Base-by-base conservation (phyloP, 2,329 filamentous ascomycete genomes). In the Thielaviopsis musarum region DNA sequence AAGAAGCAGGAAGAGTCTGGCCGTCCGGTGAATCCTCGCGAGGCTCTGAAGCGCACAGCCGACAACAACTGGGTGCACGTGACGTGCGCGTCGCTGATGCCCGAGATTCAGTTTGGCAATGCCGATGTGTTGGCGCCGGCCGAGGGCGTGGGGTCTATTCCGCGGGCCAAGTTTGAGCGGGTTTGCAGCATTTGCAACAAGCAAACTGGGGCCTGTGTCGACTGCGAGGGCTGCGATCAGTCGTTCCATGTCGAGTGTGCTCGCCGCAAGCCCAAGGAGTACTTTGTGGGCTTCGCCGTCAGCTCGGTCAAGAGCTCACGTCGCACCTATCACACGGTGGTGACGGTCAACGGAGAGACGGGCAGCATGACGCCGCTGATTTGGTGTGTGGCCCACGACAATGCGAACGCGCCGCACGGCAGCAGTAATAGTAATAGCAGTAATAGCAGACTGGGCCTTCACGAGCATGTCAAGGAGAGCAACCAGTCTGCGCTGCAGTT, bases 61-160 rank as follows among this genome's bases (percentile, higher is more conserved):
- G 90, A 94, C 69, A 97, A 97, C 72, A 97, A 97, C 67, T 98
- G 93, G 93, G 88, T 96, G 17, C 93, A 98, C 69, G 89, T 97
- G 28, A 85, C 86, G 45, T 98, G 93, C 68, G 91, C 93, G 1
- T 77, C 95, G 19, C 97, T 88, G 83, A 91, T 87, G 12, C 84
- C 89, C 0, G 93, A 98, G 70, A 85, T 95, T 66, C 93, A 91
- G 67, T 98, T 96, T 70, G 91, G 87, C 63, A 88, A 88, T 66
- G 86, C 90, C 19, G 83, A 84, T 66, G 82, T 86, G 19, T 74
- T 98, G 38, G 87, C 90, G 65, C 85, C 90, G 34, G 90, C 88
- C 1, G 93, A 98, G 72, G 91, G 91, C 21, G 89, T 98, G 64
- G 86, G 87, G 3, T 84, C 87, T 6, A 91, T 98, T 61, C 80